Base-by-base conservation (phyloP, 768 basidiomycete species). In the Pleurotus djamor region DNA sequence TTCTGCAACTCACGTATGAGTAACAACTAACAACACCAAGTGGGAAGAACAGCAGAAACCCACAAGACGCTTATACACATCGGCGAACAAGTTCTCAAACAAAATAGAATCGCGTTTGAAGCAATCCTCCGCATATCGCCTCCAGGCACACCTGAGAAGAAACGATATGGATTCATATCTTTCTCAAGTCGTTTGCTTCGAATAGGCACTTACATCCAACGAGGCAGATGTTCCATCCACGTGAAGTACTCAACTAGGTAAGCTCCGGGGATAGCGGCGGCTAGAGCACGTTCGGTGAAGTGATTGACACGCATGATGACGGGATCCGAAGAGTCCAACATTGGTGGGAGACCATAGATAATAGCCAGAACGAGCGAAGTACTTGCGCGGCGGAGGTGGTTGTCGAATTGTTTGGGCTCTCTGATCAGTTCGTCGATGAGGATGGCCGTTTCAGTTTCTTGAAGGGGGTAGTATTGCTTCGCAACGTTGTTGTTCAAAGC, bases 161-260 rank as follows among this genome's bases (percentile, higher is more conserved):
- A 7, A 17, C n/a, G 41, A 43, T 43, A 10, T 2, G 41, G 2
- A 43, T n/a, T n/a, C n/a, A n/a, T 9, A 43, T 43, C 2, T n/a
- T n/a, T 28, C 41, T 43, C 4, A 4, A 43, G 1, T 10, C 41
- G 41, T 10, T 43, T n/a, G 14, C 8, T 28, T 2, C 9, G 16
- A 48, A 4, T 28, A 28, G 1, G 21, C 4, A 32, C 49, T 28
- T 50, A 50, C 63, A 74, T 57, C 63, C 63, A 70, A 3, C 56
- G 13, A 1, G 74, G 74, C 7, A 76, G 48, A 41, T 70, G 62
- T 48, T 63, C 57, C 67, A 76, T 69, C 65, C 67, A 72, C 2
- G 72, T 68, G 47, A 76, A 71, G 52, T 68, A 66, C 54, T 76
- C 74, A 34, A 75, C 74, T n/a, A 72, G 17, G 56, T 66, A 68